These are phyloP conservation scores for Salix suchowensis DNA, from an alignment of 345 rosid species.

Conservation along the genomic window DNA sequence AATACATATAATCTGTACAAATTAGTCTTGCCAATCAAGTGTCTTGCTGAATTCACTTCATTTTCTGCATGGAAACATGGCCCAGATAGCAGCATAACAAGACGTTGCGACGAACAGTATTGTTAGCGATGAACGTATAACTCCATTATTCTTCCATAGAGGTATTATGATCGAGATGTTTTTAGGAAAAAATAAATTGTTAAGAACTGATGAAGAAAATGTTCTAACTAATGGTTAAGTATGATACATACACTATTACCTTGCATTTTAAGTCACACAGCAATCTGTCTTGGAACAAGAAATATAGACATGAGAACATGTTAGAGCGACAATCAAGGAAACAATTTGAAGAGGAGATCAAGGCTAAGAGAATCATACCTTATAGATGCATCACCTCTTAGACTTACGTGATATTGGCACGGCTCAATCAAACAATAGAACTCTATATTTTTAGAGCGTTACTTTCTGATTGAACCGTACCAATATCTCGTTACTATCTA, in stretches of 20 bases:
- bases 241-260: not conserved
- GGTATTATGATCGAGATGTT: no score
- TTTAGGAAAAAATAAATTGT: not conserved
- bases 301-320: not conserved
- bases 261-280: not conserved
- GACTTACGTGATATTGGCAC: conserved; percentile 83
- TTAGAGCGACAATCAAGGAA: not conserved
- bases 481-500: conserved; percentile 53
- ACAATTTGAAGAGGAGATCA: not conserved
- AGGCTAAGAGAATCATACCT: not conserved
- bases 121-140: no score
- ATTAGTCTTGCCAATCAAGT: not conserved
- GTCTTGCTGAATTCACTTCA: not conserved
- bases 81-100: not conserved
- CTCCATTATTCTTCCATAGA: no score
- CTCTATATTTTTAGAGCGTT: conserved; percentile 32
- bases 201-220: not conserved
- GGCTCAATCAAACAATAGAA: conserved; percentile 83
- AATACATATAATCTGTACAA: no score
- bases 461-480: conserved; percentile 80
- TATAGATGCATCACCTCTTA: not conserved
- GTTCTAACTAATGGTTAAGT: not conserved
- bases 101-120: not conserved
- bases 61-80: not conserved
- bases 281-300: not conserved